Evolutionary conservation across 2,329 filamentous ascomycete genomes (phyloP).

Genomic region (Neonectria hederae): DNA sequence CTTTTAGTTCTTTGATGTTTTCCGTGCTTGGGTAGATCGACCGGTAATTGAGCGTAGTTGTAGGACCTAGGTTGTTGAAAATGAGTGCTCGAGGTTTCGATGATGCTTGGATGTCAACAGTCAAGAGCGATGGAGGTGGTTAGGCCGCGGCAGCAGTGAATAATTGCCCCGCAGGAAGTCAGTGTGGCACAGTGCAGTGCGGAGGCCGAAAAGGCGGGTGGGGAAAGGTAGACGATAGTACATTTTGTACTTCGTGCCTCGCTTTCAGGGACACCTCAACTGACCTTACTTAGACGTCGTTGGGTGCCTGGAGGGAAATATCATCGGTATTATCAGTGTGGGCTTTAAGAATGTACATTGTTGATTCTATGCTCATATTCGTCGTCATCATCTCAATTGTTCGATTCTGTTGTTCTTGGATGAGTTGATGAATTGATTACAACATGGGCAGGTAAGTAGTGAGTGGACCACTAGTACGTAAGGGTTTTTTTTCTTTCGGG

Average conservation of each 20-base stretch:
- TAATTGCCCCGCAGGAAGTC: neutral
- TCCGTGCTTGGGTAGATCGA: neutral
- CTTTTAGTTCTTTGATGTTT: neutral
- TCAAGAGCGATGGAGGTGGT: neutral
- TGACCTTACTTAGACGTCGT: neutral
- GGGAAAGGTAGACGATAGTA: neutral
- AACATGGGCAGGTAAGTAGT: no score
- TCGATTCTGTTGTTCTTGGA: neutral
- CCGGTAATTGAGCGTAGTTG: neutral
- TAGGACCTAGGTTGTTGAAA: neutral
- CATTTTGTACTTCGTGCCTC: neutral
- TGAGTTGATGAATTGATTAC: no score
- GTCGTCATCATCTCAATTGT: no score
- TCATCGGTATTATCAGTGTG: neutral
- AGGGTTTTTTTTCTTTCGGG: no score
- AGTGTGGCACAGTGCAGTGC: slow-evolving; percentile 7
- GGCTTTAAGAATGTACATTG: rapidly evolving
- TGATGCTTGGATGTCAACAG: slow-evolving; percentile 7
- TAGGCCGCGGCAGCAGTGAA: neutral
- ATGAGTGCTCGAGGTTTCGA: neutral
- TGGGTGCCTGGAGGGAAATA: neutral
- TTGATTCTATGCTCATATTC: neutral
- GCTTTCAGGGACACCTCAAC: neutral
- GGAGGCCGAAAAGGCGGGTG: neutral
- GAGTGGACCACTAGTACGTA: no score